Percentiles rank a stretch among this genome's conserved stretches.
Conservation (phyloP, 2,329 filamentous ascomycete genomes). For the Celoporthe dispersa region DNA sequence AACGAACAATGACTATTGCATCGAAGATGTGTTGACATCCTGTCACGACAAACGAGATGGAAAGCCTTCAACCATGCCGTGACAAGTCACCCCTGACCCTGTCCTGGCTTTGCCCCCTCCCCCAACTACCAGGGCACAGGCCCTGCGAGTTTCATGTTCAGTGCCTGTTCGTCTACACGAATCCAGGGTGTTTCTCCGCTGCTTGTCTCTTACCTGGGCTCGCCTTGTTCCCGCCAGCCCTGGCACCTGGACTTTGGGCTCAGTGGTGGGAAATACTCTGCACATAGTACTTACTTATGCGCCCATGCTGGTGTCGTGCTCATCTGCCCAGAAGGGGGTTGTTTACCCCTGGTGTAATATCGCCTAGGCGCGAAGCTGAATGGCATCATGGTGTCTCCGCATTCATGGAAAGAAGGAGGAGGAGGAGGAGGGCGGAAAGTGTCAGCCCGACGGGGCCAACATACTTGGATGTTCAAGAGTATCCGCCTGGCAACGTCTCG, state of each 20-base stretch:
- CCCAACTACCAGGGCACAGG: not conserved
- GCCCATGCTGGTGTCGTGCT: not conserved
- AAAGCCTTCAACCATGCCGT: no score
- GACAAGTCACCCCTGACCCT: no score
- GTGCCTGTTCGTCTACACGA: not conserved
- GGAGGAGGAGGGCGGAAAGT: not conserved
- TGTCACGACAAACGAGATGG: no score
- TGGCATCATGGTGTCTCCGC: not conserved
- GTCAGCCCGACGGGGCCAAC: not conserved
- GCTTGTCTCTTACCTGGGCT: not conserved
- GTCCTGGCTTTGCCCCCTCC: not conserved
- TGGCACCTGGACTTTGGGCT: not conserved
- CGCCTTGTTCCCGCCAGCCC: not conserved
- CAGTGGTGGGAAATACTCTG: constrained; percentile 8
- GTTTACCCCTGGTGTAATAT: not conserved
- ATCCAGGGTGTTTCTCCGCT: not conserved
- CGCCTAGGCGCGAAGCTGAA: not conserved
- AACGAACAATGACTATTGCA: no score
- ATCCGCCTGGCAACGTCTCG: not conserved
- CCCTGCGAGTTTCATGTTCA: not conserved
- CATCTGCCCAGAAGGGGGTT: not conserved
- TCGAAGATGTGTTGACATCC: no score
- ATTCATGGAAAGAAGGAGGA: no score
- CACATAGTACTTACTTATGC: not conserved
- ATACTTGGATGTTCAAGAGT: not conserved